These are phyloP conservation scores for Pogostemon cablin DNA, from an alignment of 257 asterid genomes.

Conservation along the genomic window DNA sequence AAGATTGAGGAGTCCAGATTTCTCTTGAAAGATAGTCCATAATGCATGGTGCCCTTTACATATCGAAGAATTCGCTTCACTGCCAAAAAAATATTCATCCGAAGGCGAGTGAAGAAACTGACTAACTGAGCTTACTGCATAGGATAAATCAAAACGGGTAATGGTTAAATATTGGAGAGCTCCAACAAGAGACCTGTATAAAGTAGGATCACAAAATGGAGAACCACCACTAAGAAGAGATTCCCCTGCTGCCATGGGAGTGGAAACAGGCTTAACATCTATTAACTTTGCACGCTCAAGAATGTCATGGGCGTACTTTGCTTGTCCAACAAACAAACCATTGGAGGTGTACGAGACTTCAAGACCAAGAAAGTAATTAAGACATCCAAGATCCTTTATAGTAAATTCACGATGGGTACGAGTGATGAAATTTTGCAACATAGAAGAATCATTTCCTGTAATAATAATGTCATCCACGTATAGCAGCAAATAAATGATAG, in stretches of 20 bases:
- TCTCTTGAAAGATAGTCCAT: not conserved
- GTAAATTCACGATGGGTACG: too few species aligned
- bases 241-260: not conserved
- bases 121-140: not conserved
- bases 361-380: conserved; percentile 7
- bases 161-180: not conserved
- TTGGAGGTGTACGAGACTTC: not conserved
- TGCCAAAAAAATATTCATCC: not conserved
- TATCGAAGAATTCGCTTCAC: not conserved
- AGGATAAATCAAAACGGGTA: not conserved
- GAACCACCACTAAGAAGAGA: not conserved
- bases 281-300: too few species aligned
- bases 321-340: not conserved
- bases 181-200: not conserved
- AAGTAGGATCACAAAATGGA: not conserved
- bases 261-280: too few species aligned
- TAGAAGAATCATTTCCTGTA: too few species aligned
- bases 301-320: not conserved
- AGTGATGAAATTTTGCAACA: too few species aligned
- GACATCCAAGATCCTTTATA: not conserved
- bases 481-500: not conserved
- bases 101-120: not conserved
- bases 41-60: not conserved
- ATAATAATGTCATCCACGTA: too few species aligned
- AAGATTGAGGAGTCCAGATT: not conserved